Evolutionary conservation across 78 protist species (phyloP), one percentile per base, ranked within the genome.

Genomic region (Chrysochromulina parva): DNA sequence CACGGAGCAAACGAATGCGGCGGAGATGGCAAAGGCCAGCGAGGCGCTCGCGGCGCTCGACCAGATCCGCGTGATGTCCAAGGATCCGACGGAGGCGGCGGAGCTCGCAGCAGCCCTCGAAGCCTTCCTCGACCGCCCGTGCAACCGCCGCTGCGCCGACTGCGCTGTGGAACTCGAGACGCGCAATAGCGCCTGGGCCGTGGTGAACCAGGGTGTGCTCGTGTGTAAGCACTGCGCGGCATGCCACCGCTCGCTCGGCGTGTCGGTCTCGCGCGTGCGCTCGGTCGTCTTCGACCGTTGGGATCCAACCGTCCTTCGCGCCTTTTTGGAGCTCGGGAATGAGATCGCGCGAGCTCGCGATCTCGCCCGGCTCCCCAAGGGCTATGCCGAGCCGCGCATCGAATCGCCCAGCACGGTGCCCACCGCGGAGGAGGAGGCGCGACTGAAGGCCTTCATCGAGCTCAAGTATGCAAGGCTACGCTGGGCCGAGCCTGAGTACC

Each of bases 181-280:
- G 48, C 28, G 0, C 10, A 0, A 4, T 7, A 87, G 62, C 38
- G 50, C 65, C 9, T 92, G 94, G 94, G 58, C 67, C 2, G 85
- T 91, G 26, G 9, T 53, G 24, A 86, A 59, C 50, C 58, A 55
- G n/a, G 91, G 91, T 50, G 80, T 92, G 16, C 60, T 92, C 53
- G 57, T 92, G n/a, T 92, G 94, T 58, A 22, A 26, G 22, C n/a
- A 17, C 50, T 92, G 94, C 73, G 78, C 94, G 16, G 90, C 58
- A 17, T 26, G 22, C 22, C 94, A 92, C 71, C 66, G 94, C 60
- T 57, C 89, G 50, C 82, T 88, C 54, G 90, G 90, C 78, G 9
- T 65, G 3, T 14, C 22, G 48, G 9, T 1, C 28, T 65, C 88
- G 55, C 59, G 66, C n/a, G 74, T 92, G 74, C 50, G 58, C 24